Conservation (phyloP, 2,329 filamentous ascomycete genomes). For the Xylaria sp. region DNA sequence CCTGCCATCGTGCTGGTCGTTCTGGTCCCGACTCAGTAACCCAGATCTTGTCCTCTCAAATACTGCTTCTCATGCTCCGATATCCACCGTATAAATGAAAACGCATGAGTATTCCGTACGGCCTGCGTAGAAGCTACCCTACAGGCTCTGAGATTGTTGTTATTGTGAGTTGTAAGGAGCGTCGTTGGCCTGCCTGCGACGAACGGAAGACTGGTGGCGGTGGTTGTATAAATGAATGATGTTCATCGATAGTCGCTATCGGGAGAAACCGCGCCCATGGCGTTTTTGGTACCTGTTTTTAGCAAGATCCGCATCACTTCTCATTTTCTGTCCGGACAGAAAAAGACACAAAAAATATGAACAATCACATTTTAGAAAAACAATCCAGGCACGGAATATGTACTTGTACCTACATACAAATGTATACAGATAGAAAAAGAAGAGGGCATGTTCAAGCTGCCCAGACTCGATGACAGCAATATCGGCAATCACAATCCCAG, state of each 20-base stretch:
- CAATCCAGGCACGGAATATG: not conserved
- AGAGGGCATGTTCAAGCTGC: too few relatives aligned
- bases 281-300: too few relatives aligned
- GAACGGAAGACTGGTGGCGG: not conserved
- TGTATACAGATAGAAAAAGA: not conserved
- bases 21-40: not conserved
- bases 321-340: too few relatives aligned
- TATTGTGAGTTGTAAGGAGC: not conserved
- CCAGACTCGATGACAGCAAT: too few relatives aligned
- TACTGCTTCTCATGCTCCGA: too few relatives aligned
- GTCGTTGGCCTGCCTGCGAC: not conserved
- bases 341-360: too few relatives aligned
- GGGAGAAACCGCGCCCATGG: not conserved
- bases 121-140: not conserved
- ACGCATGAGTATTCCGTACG: too few relatives aligned
- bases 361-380: not conserved
- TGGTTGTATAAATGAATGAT: not conserved
- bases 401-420: not conserved
- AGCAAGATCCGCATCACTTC: not conserved
- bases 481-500: too few relatives aligned
- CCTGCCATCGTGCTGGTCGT: slow-evolving; percentile 34
- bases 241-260: not conserved
- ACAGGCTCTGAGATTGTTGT: not conserved
- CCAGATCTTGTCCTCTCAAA: not conserved
- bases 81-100: too few relatives aligned